Percentiles rank a stretch among this genome's conserved stretches.
These are phyloP conservation scores for Urtica urens DNA, from an alignment of 306 rosid genomes.

Conservation along the genomic window DNA sequence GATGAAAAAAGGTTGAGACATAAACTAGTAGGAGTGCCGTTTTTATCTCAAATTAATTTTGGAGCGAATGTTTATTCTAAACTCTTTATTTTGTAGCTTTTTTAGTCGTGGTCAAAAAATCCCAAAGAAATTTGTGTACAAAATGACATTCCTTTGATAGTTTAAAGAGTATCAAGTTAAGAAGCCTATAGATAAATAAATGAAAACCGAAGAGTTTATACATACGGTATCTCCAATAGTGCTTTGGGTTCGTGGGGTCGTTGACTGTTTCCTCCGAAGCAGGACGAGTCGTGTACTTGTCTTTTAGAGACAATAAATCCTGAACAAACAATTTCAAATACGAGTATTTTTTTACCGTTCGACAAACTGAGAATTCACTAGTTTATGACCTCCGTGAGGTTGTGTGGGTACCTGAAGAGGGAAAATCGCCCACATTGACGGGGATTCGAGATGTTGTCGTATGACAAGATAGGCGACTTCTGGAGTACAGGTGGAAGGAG, in stretches of 20 bases:
- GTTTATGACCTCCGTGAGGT: neutral
- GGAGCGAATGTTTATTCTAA: no score
- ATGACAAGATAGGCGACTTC: constrained; percentile 57
- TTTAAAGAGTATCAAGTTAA: neutral
- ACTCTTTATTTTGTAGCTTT: no score
- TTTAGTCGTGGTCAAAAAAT: no score
- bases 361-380: neutral
- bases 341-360: neutral
- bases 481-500: constrained; percentile 63
- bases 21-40: no score
- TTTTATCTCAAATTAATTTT: no score
- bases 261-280: constrained; percentile 88
- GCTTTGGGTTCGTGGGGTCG: constrained; percentile 94
- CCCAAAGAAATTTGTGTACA: no score
- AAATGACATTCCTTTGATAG: no score
- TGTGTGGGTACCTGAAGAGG: constrained; percentile 75
- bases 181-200: neutral
- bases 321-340: constrained; percentile 15
- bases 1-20: no score
- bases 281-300: constrained; percentile 65
- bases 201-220: constrained; percentile 7
- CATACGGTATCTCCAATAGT: constrained; percentile 97
- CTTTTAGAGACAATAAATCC: constrained; percentile 86
- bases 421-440: constrained; percentile 99
- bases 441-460: constrained; percentile 81